Conservation (phyloP, 352 stramenopile genomes). For the Pythium utonaiense region DNA sequence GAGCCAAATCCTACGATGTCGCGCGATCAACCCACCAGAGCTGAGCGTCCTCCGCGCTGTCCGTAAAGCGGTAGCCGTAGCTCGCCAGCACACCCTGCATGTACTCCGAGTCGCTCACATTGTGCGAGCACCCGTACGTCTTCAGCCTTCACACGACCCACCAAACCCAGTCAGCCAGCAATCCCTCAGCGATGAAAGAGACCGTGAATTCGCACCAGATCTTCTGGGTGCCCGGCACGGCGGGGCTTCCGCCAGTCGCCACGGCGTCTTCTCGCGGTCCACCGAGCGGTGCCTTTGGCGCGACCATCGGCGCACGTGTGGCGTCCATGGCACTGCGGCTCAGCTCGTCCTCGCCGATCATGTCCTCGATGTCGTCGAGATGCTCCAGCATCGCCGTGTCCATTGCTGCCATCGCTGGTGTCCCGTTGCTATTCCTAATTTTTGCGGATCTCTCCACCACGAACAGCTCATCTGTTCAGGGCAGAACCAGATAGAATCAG, state of each 20-base stretch:
- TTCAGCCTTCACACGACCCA: slow-evolving; percentile 48
- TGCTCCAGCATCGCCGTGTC: slow-evolving; percentile 21
- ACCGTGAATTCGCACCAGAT: slow-evolving; percentile 40
- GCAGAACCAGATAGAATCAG: slow-evolving; percentile 12
- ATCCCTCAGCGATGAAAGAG: background rate
- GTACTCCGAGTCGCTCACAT: slow-evolving; percentile 92
- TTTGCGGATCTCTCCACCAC: slow-evolving; percentile 14
- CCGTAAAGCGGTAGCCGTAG: slow-evolving; percentile 88
- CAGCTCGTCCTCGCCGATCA: slow-evolving; percentile 70
- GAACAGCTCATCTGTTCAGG: slow-evolving; percentile 7
- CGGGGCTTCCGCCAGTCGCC: slow-evolving; percentile 18
- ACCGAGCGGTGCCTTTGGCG: slow-evolving; percentile 39
- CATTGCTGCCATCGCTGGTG: background rate
- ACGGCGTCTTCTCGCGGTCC: slow-evolving; percentile 14
- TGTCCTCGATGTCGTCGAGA: slow-evolving; percentile 80
- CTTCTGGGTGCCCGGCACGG: slow-evolving; percentile 63
- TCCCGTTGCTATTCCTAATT: background rate
- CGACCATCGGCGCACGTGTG: slow-evolving; percentile 54
- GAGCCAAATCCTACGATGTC: background rate
- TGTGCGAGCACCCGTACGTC: slow-evolving; percentile 92
- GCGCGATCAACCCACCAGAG: slow-evolving; percentile 44
- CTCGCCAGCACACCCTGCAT: slow-evolving; percentile 89
- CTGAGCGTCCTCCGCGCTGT: slow-evolving; percentile 71
- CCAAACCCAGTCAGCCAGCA: background rate
- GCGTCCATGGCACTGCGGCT: slow-evolving; percentile 43